A percentile compares a stretch with the other conserved stretches of the same genome.
Conservation (phyloP, 352 stramenopile species). For the Pythium brachiatum region DNA sequence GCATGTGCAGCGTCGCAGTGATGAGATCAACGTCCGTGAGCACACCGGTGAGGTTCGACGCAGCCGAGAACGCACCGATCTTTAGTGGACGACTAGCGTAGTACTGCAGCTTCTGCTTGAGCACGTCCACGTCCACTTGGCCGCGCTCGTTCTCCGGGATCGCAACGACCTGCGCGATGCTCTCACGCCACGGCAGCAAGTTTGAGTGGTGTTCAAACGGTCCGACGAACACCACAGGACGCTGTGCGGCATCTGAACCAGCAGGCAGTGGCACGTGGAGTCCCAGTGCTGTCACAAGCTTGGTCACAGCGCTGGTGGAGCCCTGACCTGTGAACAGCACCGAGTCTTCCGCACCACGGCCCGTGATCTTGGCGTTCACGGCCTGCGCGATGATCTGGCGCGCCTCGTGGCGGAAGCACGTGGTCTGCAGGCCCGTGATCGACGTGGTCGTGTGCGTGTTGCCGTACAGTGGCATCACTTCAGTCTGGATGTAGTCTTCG, state of each 20-base stretch:
- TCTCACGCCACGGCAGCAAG: constrained; percentile 93
- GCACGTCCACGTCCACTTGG: constrained; percentile 44
- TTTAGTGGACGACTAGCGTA: constrained; percentile 38
- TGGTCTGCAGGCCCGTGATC: constrained; percentile 57
- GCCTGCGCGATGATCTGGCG: constrained; percentile 88
- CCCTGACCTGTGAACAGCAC: constrained; percentile 91
- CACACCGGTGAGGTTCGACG: constrained; percentile 91
- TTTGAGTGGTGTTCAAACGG: constrained; percentile 96
- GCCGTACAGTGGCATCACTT: constrained; percentile 89
- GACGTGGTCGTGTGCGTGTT: constrained; percentile 93
- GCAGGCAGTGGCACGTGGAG: constrained; percentile 24
- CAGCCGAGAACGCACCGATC: constrained; percentile 86
- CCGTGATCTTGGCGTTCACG: constrained; percentile 74
- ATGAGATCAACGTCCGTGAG: constrained; percentile 84
- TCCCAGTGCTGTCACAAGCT: constrained; percentile 54
- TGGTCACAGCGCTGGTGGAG: constrained; percentile 74
- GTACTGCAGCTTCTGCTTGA: constrained; percentile 41
- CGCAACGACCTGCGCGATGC: constrained; percentile 52
- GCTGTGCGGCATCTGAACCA: constrained; percentile 20
- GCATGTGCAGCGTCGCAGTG: constrained; percentile 78
- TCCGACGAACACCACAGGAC: constrained; percentile 78
- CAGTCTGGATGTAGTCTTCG: constrained; percentile 79
- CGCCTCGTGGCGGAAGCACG: constrained; percentile 91
- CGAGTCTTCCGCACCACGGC: constrained; percentile 80
- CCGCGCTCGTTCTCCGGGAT: constrained; percentile 38